Evolutionary conservation across 1,284 basidiomycete species (phyloP).

Genomic region (Takashimella tepidaria): DNA sequence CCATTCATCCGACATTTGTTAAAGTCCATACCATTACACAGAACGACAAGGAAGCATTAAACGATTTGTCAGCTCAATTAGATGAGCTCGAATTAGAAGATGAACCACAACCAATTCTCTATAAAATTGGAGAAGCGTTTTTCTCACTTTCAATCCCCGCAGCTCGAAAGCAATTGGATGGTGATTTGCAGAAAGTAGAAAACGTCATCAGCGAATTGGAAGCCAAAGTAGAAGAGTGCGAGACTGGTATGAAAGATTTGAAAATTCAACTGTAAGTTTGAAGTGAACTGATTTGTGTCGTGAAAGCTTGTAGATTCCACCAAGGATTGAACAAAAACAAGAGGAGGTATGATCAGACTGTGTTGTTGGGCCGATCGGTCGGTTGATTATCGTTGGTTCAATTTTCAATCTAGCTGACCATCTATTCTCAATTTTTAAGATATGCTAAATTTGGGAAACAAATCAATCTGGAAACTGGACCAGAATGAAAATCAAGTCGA

Average conservation of each 20-base stretch:
- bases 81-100: conserved; percentile 79
- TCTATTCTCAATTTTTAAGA: conserved; percentile 21
- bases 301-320: too few relatives aligned
- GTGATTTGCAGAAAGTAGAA: conserved; percentile 61
- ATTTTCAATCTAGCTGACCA: neutral
- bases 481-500: too few relatives aligned
- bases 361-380: neutral
- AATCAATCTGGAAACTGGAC: conserved; percentile 72
- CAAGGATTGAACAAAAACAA: too few relatives aligned
- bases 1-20: too few relatives aligned
- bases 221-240: conserved; percentile 62
- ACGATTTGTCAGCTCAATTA: conserved; percentile 63
- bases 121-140: conserved; percentile 87
- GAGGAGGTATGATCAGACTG: too few relatives aligned
- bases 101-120: conserved; percentile 71
- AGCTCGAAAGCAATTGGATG: conserved; percentile 69
- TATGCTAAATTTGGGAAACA: conserved; percentile 91
- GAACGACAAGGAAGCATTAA: conserved; percentile 89
- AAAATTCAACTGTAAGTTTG: conserved; percentile 65
- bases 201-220: conserved; percentile 57
- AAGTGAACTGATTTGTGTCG: too few relatives aligned
- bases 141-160: conserved; percentile 66
- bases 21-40: too few relatives aligned
- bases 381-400: neutral
- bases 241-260: conserved; percentile 79